Percentiles rank a stretch among this genome's conserved stretches.
Conservation (phyloP, 2,329 filamentous ascomycete species). For the Scedosporium minutisporum region DNA sequence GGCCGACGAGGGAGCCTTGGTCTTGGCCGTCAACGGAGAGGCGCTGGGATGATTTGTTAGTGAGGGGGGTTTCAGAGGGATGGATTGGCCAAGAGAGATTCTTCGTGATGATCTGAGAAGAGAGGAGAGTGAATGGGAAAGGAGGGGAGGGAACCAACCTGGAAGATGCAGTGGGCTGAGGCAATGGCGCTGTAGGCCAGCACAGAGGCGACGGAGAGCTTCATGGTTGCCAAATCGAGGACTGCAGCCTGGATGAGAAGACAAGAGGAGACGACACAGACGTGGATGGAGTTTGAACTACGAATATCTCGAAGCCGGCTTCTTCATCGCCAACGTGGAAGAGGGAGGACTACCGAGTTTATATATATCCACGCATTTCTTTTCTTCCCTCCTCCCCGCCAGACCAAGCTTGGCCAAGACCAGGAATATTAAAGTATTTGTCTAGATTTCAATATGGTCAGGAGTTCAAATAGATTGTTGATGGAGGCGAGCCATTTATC, state of each 20-base stretch:
- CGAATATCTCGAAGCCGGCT: neutral
- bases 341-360: neutral
- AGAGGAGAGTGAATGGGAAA: neutral
- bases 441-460: too few species aligned
- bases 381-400: neutral
- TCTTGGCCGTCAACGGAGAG: constrained; percentile 39
- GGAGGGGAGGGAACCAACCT: constrained; percentile 13
- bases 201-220: neutral
- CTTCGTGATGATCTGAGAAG: neutral
- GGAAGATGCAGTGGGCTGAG: constrained; percentile 32
- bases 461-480: neutral
- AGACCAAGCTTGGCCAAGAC: neutral
- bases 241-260: neutral
- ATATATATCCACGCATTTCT: neutral
- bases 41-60: constrained; percentile 4
- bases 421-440: neutral
- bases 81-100: neutral
- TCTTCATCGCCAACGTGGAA: neutral
- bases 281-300: neutral
- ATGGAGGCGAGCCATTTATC: neutral
- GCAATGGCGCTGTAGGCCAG: constrained; percentile 17
- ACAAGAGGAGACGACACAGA: neutral
- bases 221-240: neutral
- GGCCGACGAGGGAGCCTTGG: constrained; percentile 38
- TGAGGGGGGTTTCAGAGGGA: neutral